Evolutionary conservation across 805 yeast species (phyloP).

Genomic region (Clavispora carvajalis): DNA sequence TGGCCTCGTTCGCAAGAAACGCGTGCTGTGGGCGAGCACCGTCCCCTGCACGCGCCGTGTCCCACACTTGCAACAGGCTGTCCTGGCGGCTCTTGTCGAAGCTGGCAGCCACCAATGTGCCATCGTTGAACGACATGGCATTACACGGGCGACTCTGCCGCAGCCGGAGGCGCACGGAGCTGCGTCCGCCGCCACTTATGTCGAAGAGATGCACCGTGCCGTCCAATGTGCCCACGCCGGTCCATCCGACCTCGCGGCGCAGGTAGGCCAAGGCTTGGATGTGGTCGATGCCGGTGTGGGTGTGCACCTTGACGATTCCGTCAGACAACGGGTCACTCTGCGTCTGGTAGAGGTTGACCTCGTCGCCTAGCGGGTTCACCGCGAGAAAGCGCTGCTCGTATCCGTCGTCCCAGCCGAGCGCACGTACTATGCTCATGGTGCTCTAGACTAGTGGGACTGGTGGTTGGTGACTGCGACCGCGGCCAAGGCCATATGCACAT

Average conservation of each 20-base stretch:
- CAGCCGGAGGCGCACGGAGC: slow-evolving; percentile 44
- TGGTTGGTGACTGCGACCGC: no score
- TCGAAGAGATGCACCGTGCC: slow-evolving; percentile 65
- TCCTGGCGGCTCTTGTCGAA: slow-evolving; percentile 75
- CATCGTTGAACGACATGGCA: slow-evolving; percentile 60
- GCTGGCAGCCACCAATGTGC: slow-evolving; percentile 69
- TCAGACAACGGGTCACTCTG: slow-evolving; percentile 41
- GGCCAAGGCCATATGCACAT: no score
- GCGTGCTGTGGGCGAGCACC: slow-evolving; percentile 52
- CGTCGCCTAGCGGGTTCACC: slow-evolving; percentile 77
- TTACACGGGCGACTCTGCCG: slow-evolving; percentile 73
- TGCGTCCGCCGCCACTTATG: slow-evolving; percentile 32
- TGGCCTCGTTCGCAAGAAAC: slow-evolving; percentile 67
- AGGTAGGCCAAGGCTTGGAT: slow-evolving; percentile 68
- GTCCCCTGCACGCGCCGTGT: slow-evolving; percentile 52
- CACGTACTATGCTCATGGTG: slow-evolving; percentile 53
- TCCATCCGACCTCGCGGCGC: slow-evolving; percentile 46
- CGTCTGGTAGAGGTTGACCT: slow-evolving; percentile 51
- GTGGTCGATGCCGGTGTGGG: slow-evolving; percentile 59
- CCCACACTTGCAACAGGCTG: slow-evolving; percentile 75
- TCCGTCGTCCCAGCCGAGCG: slow-evolving; percentile 55
- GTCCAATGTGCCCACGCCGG: slow-evolving; percentile 70
- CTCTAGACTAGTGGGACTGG: no score
- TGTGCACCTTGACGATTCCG: slow-evolving; percentile 46
- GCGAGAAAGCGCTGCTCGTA: slow-evolving; percentile 56